Evolutionary conservation across 192 early-diverging fungal species (phyloP), one percentile per base, ranked within the genome.

Genomic region (Coemansia sp.): DNA sequence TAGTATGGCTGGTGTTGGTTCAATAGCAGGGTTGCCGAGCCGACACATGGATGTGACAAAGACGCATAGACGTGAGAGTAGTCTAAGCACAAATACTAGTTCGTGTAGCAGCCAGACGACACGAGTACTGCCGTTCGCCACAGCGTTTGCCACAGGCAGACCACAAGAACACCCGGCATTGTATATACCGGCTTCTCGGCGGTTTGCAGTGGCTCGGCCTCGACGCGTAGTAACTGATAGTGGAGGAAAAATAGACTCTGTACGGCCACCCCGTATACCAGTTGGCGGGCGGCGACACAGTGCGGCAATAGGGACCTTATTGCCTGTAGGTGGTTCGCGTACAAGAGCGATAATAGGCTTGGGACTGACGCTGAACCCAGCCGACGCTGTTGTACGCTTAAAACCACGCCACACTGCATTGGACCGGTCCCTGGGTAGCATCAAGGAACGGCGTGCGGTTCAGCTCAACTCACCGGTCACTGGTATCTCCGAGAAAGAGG

Each of bases 81-180:
- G 75, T n/a, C 62, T 77, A 3, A 82, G 80, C 66, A 74, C 75
- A 40, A 83, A 62, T 53, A 66, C 74, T 11, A 82, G 80, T 57
- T 69, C 55, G 6, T 68, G 69, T 57, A 83, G 80, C 70, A 58
- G 61, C 20, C 72, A 71, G 55, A 58, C 50, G 53, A 74, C 80
- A 0, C 72, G 80, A 1, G 80, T 83, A 27, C 63, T 83, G 12
- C 72, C 80, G 8, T 83, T 78, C 52, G 80, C 80, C 69, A 81
- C 79, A 2, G 71, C 80, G 16, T 47, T 49, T 49, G 43, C 64
- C 9, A 15, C 64, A 2, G 13, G 27, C 41, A 15, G 16, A 69
- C 7, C 31, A 44, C 16, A 31, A 20, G 6, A 27, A 0, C 27
- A 31, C 27, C 31, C 36, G 40, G 41, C 24, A 7, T 9, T 60